Evolutionary conservation across 164 flowering plant genomes (phyloP).

Genomic region (Aristolochia fimbriata): DNA sequence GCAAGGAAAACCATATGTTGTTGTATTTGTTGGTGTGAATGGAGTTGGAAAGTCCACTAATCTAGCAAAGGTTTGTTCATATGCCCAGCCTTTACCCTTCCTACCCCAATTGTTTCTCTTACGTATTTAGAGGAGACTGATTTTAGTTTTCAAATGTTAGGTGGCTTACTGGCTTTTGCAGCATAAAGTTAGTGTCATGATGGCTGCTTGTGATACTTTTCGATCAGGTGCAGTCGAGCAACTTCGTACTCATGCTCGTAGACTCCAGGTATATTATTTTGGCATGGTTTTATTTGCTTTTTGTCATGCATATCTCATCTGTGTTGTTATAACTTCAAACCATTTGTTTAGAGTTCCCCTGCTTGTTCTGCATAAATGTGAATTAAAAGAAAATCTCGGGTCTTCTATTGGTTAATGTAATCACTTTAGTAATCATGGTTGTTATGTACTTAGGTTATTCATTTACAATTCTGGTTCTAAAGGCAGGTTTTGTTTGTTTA

Average conservation of each 20-base stretch:
- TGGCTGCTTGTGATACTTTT: constrained; percentile 99
- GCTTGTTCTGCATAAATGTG: too few species aligned
- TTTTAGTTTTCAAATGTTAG: constrained; percentile 20
- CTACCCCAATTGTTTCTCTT: too few species aligned
- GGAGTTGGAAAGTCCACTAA: constrained; percentile 99
- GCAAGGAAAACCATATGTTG: constrained; percentile 86
- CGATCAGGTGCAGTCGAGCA: constrained; percentile 99
- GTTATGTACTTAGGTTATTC: too few species aligned
- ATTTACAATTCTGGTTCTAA: too few species aligned
- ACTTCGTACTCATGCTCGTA: constrained; percentile 90
- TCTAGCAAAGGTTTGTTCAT: constrained; percentile 67
- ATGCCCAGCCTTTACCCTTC: too few species aligned
- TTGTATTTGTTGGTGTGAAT: constrained; percentile 97
- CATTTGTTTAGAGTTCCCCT: too few species aligned
- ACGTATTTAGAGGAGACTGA: too few species aligned
- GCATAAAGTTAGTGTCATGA: constrained; percentile 87
- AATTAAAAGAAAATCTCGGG: too few species aligned
- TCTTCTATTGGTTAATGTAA: too few species aligned
- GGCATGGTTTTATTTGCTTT: not conserved
- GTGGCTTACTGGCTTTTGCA: constrained; percentile 98
- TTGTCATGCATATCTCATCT: not conserved
- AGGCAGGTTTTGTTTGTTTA: too few species aligned
- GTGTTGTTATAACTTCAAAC: too few species aligned
- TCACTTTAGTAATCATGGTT: too few species aligned
- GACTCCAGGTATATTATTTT: constrained; percentile 59